Base-by-base conservation (phyloP, 129 eudicot species). In the Helianthus tuberosus region DNA sequence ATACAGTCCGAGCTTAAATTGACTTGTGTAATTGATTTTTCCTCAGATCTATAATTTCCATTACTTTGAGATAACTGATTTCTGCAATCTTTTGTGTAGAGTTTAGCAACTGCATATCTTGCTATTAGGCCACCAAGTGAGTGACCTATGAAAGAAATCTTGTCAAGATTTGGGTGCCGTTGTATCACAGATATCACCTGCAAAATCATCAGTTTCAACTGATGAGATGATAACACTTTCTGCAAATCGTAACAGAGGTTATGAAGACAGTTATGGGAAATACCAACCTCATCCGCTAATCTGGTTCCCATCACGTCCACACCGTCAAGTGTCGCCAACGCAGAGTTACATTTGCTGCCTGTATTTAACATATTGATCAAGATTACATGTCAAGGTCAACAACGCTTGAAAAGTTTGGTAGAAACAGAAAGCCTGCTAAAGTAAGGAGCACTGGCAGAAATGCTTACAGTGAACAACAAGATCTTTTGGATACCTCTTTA, bases 41-140 rank as follows among this genome's bases (percentile, higher is more conserved):
- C 81, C 6, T 53, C 71, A 17, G 39, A 63, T 51, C 16, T 71
- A 58, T 50, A 61, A 39, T 77, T 89, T 71, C 85, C 89, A 79
- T 77, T 75, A 68, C 57, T 73, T 64, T 68, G 71, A 76, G 66
- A 66, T 43, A 54, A 8, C 68, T 73, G 49, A 47, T 46, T 74
- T 47, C 67, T 50, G 64, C 74, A 77, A 39, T 78, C 84, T 35
- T 76, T 65, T 79, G 70, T 75, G 81, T 88, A 88, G 29, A 94
- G 91, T 76, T 71, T 78, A 49, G 97, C 97, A 75, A 94, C 79
- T 10, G 98, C 97, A 81, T 90, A 94, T 82, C 98, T 88, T 72
- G 96, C 85, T 50, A 94, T 73, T 78, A 94, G 73, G 68, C 98
- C 98, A 76, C 98, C 98, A 73, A 94, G 89, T 38, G 98, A 94